These are phyloP conservation scores for Leishmania tropica DNA, from an alignment of 208 protist genomes.

Conservation along the genomic window DNA sequence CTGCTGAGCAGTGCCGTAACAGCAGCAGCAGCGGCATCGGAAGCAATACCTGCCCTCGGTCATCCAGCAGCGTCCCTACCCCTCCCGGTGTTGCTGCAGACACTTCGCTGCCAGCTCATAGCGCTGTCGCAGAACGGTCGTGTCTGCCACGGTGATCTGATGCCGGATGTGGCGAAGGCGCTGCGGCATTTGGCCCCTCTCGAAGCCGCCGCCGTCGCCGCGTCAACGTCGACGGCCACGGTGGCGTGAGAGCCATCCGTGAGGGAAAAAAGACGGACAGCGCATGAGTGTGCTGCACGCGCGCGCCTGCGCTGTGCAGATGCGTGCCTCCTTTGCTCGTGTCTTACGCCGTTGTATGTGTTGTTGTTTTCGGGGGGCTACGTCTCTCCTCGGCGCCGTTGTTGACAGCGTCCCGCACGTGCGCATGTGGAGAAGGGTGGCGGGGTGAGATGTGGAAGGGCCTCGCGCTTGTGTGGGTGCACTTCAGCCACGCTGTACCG, in stretches of 20 bases:
- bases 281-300: neutral
- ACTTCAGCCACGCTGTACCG: neutral
- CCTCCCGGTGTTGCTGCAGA: conserved; percentile 16
- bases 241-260: neutral
- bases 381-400: neutral
- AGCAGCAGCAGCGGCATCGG: neutral
- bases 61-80: conserved; percentile 3
- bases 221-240: neutral
- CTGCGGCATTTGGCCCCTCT: conserved; percentile 16
- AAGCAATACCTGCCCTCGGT: too few relatives aligned
- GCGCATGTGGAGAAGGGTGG: neutral
- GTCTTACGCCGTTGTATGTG: neutral
- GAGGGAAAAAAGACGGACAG: neutral
- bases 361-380: neutral
- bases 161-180: conserved; percentile 9
- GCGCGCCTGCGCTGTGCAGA: neutral
- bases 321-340: neutral
- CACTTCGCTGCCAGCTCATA: conserved; percentile 16
- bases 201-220: conserved; percentile 5
- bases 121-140: neutral
- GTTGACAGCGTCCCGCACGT: neutral
- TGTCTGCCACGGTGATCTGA: conserved; percentile 1
- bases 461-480: neutral
- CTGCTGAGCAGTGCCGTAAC: conserved; percentile 12
- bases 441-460: neutral